Percentiles rank a stretch among this genome's conserved stretches.
phyloP scores from a whole-genome alignment of 116 monocot genomes.

The Dioscorea cayenensis region DNA sequence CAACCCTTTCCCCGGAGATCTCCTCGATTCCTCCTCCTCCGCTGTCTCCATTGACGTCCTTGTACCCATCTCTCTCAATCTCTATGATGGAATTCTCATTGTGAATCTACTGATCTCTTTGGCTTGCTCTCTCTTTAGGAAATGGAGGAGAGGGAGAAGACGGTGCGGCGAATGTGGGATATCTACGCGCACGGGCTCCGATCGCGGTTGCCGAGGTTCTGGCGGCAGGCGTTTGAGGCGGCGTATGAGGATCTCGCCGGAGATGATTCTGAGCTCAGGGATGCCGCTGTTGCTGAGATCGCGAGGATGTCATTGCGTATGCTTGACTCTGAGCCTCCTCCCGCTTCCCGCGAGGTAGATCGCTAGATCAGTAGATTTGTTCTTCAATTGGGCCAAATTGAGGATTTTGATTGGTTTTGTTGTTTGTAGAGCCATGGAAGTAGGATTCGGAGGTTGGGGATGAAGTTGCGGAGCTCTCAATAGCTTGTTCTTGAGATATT shows the following conservation, averaged over 20 bases:
- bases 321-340: slow-evolving; percentile 39
- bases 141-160: slow-evolving; percentile 67
- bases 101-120: no score
- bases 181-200: slow-evolving; percentile 45
- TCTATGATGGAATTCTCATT: no score
- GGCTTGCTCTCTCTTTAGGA: slow-evolving; percentile 1
- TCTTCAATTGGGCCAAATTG: no score
- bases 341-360: not conserved
- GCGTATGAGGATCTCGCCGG: slow-evolving; percentile 62
- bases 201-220: slow-evolving; percentile 46
- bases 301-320: slow-evolving; percentile 55
- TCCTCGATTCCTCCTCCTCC: slow-evolving; percentile 13
- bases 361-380: not conserved
- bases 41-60: slow-evolving; percentile 27
- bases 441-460: no score
- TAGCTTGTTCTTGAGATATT: no score
- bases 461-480: no score
- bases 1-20: slow-evolving; percentile 19
- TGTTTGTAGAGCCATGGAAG: no score
- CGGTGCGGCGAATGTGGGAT: slow-evolving; percentile 71
- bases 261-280: slow-evolving; percentile 28
- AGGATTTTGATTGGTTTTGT: no score
- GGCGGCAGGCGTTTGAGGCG: slow-evolving; percentile 78
- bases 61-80: slow-evolving; percentile 6
- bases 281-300: slow-evolving; percentile 49